A percentile compares a stretch with the other conserved stretches of the same genome.
phyloP scores from a whole-genome alignment of 2,329 filamentous ascomycete genomes.

The Venturia nashicola region DNA sequence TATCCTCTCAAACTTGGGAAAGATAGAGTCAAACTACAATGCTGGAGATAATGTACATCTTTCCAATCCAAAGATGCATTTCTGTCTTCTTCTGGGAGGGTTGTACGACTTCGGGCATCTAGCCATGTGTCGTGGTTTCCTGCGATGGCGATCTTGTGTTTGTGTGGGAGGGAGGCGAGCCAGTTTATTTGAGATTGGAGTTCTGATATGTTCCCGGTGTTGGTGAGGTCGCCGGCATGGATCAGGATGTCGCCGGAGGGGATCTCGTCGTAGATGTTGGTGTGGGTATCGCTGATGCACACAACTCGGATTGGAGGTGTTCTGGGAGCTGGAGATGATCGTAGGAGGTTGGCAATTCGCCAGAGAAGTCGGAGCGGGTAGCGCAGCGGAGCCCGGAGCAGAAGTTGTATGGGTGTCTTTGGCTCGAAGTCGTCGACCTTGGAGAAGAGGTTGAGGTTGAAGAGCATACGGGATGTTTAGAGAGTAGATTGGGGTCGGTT shows the following conservation, averaged over 20 bases:
- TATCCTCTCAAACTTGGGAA: slow-evolving; percentile 32
- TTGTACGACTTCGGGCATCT: slow-evolving; percentile 50
- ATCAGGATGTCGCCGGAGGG: slow-evolving; percentile 76
- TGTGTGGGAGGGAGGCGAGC: slow-evolving; percentile 61
- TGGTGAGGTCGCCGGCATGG: slow-evolving; percentile 77
- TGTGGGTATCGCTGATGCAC: slow-evolving; percentile 85
- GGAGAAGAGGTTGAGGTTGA: not conserved
- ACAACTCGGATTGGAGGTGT: slow-evolving; percentile 58
- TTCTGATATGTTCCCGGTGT: slow-evolving; percentile 56
- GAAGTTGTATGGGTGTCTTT: not conserved
- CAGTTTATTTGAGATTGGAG: slow-evolving; percentile 80
- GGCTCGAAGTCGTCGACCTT: slow-evolving; percentile 1
- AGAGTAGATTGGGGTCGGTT: not conserved
- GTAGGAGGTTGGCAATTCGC: slow-evolving; percentile 50
- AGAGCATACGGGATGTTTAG: not conserved
- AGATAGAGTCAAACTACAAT: slow-evolving; percentile 49
- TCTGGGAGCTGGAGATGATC: slow-evolving; percentile 50
- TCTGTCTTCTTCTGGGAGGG: slow-evolving; percentile 39
- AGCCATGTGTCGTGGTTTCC: slow-evolving; percentile 89
- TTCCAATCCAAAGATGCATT: slow-evolving; percentile 50
- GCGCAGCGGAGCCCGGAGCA: not conserved
- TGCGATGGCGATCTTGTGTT: slow-evolving; percentile 67
- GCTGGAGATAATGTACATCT: slow-evolving; percentile 63
- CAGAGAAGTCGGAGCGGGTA: not conserved
- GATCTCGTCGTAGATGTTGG: slow-evolving; percentile 43